phyloP scores from a whole-genome alignment of 129 eudicot genomes.

The Flaveria ramosissima region DNA sequence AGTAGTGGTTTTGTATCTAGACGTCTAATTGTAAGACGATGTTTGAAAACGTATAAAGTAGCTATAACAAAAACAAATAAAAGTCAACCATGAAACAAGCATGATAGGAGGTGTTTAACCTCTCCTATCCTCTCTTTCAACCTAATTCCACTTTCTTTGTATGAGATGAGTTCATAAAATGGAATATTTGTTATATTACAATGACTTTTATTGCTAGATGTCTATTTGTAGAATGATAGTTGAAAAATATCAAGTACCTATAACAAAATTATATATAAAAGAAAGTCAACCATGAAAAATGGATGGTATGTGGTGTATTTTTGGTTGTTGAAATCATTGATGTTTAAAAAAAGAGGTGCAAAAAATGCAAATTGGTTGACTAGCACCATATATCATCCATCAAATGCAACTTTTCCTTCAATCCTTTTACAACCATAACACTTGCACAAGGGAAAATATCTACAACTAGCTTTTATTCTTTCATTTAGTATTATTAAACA shows the following conservation, averaged over 20 bases:
- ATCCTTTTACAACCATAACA: not conserved
- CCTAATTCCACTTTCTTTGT: not conserved
- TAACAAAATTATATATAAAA: not conserved
- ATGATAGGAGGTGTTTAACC: not conserved
- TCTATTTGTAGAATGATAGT: not conserved
- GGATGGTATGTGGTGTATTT: constrained; percentile 5
- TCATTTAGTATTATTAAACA: not conserved
- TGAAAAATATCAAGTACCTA: not conserved
- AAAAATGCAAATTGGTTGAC: constrained; percentile 11
- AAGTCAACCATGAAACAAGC: not conserved
- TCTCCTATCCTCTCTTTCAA: not conserved
- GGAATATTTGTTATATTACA: not conserved
- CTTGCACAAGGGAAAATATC: constrained; percentile 11
- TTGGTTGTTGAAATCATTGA: constrained; percentile 11
- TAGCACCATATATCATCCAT: not conserved
- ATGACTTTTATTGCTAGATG: not conserved
- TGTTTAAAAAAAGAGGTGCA: constrained; percentile 7
- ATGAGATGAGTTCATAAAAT: not conserved
- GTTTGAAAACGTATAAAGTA: not conserved
- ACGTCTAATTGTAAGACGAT: not conserved
- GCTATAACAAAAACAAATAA: not conserved
- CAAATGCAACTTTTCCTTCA: constrained; percentile 5
- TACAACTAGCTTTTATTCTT: constrained; percentile 12
- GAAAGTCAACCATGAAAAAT: not conserved
- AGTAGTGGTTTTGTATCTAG: not conserved